Base-by-base conservation (phyloP, 345 rosid genomes). In the Moringa oleifera region DNA sequence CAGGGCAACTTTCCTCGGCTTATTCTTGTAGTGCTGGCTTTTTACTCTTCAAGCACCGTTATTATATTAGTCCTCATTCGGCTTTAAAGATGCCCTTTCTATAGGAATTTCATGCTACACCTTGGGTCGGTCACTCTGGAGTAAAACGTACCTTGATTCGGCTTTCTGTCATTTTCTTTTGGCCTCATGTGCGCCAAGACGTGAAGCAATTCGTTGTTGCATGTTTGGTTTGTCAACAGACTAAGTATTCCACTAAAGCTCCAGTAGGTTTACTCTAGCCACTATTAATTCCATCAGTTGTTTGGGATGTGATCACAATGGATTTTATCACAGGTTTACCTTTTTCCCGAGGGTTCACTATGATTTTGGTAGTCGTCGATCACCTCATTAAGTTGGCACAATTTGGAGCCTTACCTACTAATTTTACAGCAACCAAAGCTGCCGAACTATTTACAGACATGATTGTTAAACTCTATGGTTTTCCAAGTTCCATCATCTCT, bases 241-340 rank as follows among this genome's bases (percentile, higher is more conserved):
- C 60, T 28, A 57, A 57, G 21, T 11, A 2, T 9, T 1, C 3
- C 9, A 12, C 37, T 19, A 2, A 25, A 0, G 2, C 45, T 7
- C 60, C 45, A 1, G 45, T 24, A 4, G 60, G 60, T 0, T 13
- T 57, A 1, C 18, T 57, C 0, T 46, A 57, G 28, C 60, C 60
- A 0, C 20, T 57, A 6, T 46, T 20, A 5, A 25, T 57, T 0
- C 45, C 60, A 6, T 9, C 8, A 7, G 4, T 25, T 0, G 60
- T 57, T 1, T 57, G 60, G 60, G 60, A 57, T 6, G 60, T 25
- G 8, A 13, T 57, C 2, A 7, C 60, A 2, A 57, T 57, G 20
- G 60, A 57, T 25, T 57, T 57, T n/a, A 20, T 57, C 0, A 25
- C 12, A 10, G 45, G 60, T 18, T n/a, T 57, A 15, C 60, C 45